phyloP scores from a whole-genome alignment of 345 rosid genomes.

The Salix caprea region DNA sequence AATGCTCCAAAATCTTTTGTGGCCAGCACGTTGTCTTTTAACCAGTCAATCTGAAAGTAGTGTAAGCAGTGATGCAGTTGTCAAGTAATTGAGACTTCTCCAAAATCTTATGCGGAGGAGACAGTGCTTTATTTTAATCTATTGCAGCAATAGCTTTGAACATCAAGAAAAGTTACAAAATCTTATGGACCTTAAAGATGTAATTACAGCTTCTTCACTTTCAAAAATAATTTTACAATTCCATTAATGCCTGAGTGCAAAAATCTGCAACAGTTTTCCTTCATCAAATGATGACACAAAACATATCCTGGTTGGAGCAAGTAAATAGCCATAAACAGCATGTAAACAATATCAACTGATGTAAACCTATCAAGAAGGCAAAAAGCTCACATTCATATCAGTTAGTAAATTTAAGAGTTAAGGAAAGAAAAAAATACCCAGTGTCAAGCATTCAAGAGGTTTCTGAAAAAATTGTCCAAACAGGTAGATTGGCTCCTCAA shows the following conservation, averaged over 20 bases:
- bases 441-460: constrained; percentile 85
- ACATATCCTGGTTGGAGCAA: background rate
- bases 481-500: constrained; percentile 92
- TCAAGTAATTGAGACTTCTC: background rate
- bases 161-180: background rate
- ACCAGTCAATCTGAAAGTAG: background rate
- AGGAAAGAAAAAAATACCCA: constrained; percentile 43
- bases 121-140: background rate
- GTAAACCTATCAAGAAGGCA: too few species aligned
- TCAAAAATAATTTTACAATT: background rate
- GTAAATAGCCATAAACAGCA: background rate
- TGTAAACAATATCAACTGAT: background rate
- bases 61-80: background rate
- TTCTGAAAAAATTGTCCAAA: constrained; percentile 92
- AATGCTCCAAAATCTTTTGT: background rate
- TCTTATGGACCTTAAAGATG: background rate
- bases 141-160: background rate
- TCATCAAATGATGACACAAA: background rate
- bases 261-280: background rate
- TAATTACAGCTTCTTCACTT: background rate
- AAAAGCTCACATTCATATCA: constrained; percentile 3
- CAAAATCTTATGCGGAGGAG: background rate
- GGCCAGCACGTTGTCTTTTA: background rate
- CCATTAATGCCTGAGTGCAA: background rate
- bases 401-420: background rate